These are phyloP conservation scores for Fraxinus xanthoxyloides DNA, from an alignment of 305 asterid species.

Conservation along the genomic window DNA sequence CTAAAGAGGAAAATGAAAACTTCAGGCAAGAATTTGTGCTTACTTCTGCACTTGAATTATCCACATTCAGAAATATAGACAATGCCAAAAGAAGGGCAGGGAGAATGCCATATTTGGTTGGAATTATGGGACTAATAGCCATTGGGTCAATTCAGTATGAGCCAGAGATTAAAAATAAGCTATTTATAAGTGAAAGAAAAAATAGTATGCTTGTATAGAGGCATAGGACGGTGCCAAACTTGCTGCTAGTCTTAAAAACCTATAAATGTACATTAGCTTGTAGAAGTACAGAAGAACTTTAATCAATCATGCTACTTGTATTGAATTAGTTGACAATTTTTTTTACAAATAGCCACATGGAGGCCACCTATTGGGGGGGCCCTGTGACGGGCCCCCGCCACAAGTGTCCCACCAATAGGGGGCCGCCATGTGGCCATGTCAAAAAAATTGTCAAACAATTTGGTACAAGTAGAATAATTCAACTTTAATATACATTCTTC, in stretches of 20 bases:
- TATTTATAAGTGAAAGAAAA: neutral
- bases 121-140: slow-evolving; percentile 12
- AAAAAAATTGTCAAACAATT: too few species aligned
- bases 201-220: neutral
- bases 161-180: neutral
- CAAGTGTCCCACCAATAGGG: too few species aligned
- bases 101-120: slow-evolving; percentile 10
- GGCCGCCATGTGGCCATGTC: too few species aligned
- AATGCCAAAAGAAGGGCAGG: slow-evolving; percentile 24
- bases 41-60: slow-evolving; percentile 40
- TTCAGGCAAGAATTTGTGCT: neutral
- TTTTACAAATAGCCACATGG: too few species aligned
- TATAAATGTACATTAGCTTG: neutral
- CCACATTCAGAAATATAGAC: slow-evolving; percentile 6
- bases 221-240: slow-evolving; percentile 5
- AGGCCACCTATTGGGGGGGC: too few species aligned
- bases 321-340: too few species aligned
- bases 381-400: too few species aligned
- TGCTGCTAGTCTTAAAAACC: neutral
- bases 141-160: neutral
- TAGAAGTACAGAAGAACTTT: neutral
- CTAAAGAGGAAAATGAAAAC: neutral
- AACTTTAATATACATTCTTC: neutral
- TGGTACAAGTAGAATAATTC: too few species aligned
- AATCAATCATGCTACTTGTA: too few species aligned